Base-by-base conservation (phyloP, 2,329 filamentous ascomycete genomes). In the Alternaria tenuissima region DNA sequence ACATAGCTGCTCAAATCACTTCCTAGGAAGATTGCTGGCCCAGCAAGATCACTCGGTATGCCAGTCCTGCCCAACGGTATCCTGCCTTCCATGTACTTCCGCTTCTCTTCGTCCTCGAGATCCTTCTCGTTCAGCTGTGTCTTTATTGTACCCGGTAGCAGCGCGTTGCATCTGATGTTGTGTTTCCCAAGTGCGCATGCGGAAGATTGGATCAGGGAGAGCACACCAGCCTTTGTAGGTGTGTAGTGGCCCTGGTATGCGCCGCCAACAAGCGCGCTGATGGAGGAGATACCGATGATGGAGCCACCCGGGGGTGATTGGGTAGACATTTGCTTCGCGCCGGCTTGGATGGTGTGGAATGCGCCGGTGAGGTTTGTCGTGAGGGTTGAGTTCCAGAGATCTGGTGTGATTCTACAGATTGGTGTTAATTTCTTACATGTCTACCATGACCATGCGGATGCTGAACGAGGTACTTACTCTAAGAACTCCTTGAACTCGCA, bases 401-500 rank as follows among this genome's bases (percentile, higher is more conserved):
- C 86, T 1, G 88, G 85, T 9, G 87, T 83, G 43, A 96, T 85
- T 20, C 87, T 88, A 58, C 3, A 16, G 24, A 30, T n/a, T 16
- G 18, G n/a, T 41, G 38, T 32, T 47, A 47, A 36, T 34, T 28
- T 36, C 26, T 14, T n/a, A 36, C 9, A 12, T 2, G 16, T 26
- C 18, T 5, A 14, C 20, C 8, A 24, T 6, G 9, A 8, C 12
- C 12, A n/a, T 9, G 36, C 26, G 8, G 18, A 28, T 48, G 22
- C 34, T 51, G 18, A 12, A 30, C n/a, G 9, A 11, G 39, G 11
- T 9, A 75, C 82, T 66, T 70, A 89, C 86, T 90, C 88, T 24
- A 97, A 80, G 74, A 97, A 96, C 67, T 96, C 91, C 59, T 90
- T 89, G 79, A 97, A 97, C 65, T 91, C 86, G 83, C 93, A 97